Percentiles rank a stretch among this genome's conserved stretches.
These are phyloP conservation scores for Chernovozyma aurita DNA, from an alignment of 1,139 yeast genomes.

Conservation along the genomic window DNA sequence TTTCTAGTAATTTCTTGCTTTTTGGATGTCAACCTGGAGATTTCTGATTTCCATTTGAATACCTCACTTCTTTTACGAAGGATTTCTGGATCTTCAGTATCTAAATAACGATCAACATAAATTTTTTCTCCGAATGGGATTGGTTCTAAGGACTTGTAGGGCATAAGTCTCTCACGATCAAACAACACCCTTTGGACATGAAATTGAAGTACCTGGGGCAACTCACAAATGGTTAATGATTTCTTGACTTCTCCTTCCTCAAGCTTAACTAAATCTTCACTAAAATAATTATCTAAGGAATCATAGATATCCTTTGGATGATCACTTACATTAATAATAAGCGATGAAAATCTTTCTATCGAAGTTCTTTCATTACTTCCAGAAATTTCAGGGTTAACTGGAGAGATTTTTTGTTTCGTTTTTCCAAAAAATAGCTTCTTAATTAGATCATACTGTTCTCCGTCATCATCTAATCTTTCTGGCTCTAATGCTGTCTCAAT, in stretches of 20 bases:
- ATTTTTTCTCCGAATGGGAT: constrained; percentile 73
- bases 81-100: constrained; percentile 58
- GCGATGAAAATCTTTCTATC: constrained; percentile 71
- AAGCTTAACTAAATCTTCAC: constrained; percentile 64
- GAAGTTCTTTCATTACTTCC: constrained; percentile 64
- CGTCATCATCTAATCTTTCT: constrained; percentile 56
- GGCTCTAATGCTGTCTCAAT: constrained; percentile 88
- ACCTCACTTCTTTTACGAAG: constrained; percentile 54
- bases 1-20: constrained; percentile 39
- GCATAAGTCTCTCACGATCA: constrained; percentile 66
- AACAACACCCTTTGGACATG: constrained; percentile 93
- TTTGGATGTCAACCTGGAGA: constrained; percentile 39
- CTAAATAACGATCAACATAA: constrained; percentile 85
- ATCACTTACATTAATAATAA: constrained; percentile 80
- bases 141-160: constrained; percentile 80
- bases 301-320: constrained; percentile 88
- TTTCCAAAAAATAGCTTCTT: constrained; percentile 78
- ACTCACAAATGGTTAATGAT: constrained; percentile 60
- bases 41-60: constrained; percentile 58
- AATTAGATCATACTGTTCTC: constrained; percentile 78
- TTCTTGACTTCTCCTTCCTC: constrained; percentile 75
- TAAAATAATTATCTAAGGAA: constrained; percentile 81
- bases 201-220: constrained; percentile 82
- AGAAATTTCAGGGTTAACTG: constrained; percentile 16
- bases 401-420: constrained; percentile 42